Conservation (phyloP, 441 rosid species). For the Mallotus repandus region DNA sequence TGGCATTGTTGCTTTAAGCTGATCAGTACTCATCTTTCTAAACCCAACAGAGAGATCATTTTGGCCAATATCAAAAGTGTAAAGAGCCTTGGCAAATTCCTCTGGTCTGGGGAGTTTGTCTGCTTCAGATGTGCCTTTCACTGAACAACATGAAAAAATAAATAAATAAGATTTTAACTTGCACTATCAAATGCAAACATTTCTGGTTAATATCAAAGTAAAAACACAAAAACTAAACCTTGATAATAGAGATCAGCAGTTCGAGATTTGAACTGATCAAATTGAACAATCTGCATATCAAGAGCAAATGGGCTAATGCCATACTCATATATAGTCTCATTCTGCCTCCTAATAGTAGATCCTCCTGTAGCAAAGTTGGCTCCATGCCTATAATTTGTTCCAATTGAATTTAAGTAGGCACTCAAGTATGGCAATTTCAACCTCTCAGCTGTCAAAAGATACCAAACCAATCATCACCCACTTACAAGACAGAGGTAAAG, state of each 20-base stretch:
- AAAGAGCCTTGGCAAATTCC: slow-evolving; percentile 76
- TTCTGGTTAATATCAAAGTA: background rate
- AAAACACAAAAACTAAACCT: slow-evolving; percentile 29
- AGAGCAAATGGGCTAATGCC: slow-evolving; percentile 82
- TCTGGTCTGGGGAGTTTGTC: slow-evolving; percentile 69
- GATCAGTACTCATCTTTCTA: slow-evolving; percentile 60
- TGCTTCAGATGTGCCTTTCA: slow-evolving; percentile 40
- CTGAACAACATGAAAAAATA: slow-evolving; percentile 36
- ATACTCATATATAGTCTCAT: slow-evolving; percentile 60
- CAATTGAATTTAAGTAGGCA: slow-evolving; percentile 80
- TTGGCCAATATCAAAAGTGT: slow-evolving; percentile 92
- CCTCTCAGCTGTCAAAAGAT: slow-evolving; percentile 60
- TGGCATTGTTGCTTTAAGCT: slow-evolving; percentile 66
- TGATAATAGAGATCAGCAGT: slow-evolving; percentile 43
- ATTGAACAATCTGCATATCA: slow-evolving; percentile 75
- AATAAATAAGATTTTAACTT: background rate
- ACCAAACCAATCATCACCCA: background rate
- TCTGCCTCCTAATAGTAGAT: slow-evolving; percentile 71
- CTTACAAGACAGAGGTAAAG: background rate
- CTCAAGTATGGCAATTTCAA: slow-evolving; percentile 68
- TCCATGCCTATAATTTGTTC: slow-evolving; percentile 69
- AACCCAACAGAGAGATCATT: slow-evolving; percentile 90
- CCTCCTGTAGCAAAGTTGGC: slow-evolving; percentile 92
- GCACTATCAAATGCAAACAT: background rate
- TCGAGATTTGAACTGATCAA: slow-evolving; percentile 57